These are phyloP conservation scores for Annulohypoxylon nitens DNA, from an alignment of 495 filamentous ascomycete species.

Conservation along the genomic window DNA sequence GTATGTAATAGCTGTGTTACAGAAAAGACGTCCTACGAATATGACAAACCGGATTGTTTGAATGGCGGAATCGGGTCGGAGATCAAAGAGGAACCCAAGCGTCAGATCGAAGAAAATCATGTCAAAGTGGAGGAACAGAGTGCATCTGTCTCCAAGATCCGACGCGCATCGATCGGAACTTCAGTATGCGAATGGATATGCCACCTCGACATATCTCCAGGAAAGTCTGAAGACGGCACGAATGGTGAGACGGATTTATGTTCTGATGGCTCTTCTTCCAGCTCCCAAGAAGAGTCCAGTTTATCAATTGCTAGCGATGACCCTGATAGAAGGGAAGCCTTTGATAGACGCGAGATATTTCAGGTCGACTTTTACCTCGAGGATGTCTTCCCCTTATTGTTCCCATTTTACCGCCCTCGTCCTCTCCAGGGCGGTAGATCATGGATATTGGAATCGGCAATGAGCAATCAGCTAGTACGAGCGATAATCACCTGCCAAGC, in stretches of 20 bases:
- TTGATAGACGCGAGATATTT: conserved; percentile 38
- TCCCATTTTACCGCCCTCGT: conserved; percentile 67
- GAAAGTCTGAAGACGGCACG: conserved; percentile 12
- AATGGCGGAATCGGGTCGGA: conserved; percentile 55
- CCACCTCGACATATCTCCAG: neutral
- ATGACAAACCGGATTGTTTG: conserved; percentile 70
- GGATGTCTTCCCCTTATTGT: conserved; percentile 65
- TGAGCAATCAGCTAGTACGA: conserved; percentile 62
- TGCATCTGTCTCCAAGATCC: too few relatives aligned
- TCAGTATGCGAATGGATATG: too few relatives aligned
- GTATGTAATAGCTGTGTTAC: conserved; percentile 60
- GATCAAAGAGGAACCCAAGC: too few relatives aligned
- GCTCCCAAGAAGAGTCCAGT: neutral
- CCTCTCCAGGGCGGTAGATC: conserved; percentile 61
- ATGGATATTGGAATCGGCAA: conserved; percentile 67
- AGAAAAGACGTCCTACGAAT: conserved; percentile 65
- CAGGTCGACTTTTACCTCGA: conserved; percentile 66
- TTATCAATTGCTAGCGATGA: conserved; percentile 35
- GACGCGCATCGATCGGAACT: too few relatives aligned
- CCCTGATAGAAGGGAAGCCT: conserved; percentile 30
- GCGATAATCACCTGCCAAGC: conserved; percentile 61
- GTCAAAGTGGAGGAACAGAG: too few relatives aligned
- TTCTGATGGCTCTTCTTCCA: neutral
- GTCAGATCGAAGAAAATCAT: too few relatives aligned
- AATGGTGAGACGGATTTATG: neutral